phyloP scores from a whole-genome alignment of 1,284 basidiomycete genomes.

The Moesziomyces antarcticus region DNA sequence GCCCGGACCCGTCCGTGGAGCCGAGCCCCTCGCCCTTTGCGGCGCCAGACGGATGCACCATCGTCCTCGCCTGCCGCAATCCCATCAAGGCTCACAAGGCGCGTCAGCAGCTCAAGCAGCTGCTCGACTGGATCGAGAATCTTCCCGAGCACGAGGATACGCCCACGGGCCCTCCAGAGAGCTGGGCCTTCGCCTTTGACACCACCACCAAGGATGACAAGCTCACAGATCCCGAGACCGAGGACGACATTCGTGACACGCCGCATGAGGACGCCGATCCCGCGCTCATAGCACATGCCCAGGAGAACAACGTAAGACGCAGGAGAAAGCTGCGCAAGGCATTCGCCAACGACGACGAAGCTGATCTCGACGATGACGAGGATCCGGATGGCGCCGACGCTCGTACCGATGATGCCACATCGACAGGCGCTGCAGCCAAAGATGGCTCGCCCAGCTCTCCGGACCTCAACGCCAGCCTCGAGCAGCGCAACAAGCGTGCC shows the following conservation, averaged over 20 bases:
- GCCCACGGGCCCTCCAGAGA: slow-evolving; percentile 46
- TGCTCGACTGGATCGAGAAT: slow-evolving; percentile 55
- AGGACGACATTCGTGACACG: slow-evolving; percentile 45
- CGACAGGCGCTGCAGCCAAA: neutral
- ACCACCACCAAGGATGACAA: slow-evolving; percentile 40
- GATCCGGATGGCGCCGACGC: slow-evolving; percentile 12
- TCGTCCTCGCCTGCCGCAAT: slow-evolving; percentile 67
- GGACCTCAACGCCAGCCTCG: slow-evolving; percentile 36
- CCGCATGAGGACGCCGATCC: slow-evolving; percentile 58
- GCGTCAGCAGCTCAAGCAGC: slow-evolving; percentile 48
- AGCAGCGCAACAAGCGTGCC: slow-evolving; percentile 51
- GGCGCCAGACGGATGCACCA: slow-evolving; percentile 64
- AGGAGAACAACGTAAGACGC: slow-evolving; percentile 43
- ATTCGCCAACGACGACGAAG: slow-evolving; percentile 31
- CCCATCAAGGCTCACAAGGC: slow-evolving; percentile 66
- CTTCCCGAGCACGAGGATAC: slow-evolving; percentile 57
- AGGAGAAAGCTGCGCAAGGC: slow-evolving; percentile 46
- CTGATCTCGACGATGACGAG: slow-evolving; percentile 5
- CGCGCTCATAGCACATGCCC: slow-evolving; percentile 46
- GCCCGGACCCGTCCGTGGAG: slow-evolving; percentile 16
- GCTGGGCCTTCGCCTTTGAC: slow-evolving; percentile 47
- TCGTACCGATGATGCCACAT: neutral
- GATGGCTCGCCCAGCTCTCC: slow-evolving; percentile 11
- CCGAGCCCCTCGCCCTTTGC: slow-evolving; percentile 59
- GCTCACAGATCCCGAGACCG: slow-evolving; percentile 38